These are phyloP conservation scores for Hymenoscyphus salicellus DNA, from an alignment of 2,329 filamentous ascomycete genomes.

Conservation along the genomic window DNA sequence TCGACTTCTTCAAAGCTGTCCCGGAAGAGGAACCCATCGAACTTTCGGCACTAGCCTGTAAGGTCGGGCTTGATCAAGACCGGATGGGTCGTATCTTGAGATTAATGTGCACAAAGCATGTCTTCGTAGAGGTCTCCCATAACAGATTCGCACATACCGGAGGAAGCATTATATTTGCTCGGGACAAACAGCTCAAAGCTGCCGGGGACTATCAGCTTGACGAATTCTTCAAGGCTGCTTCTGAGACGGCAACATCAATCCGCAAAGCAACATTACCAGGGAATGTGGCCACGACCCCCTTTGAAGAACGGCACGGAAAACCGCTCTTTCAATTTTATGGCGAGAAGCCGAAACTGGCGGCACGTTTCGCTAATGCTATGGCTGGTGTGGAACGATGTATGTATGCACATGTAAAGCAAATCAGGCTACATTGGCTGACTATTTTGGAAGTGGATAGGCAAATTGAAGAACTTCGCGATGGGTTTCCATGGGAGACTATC, in stretches of 20 bases:
- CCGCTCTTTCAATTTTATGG: conserved; percentile 34
- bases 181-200: conserved; percentile 21
- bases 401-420: background rate
- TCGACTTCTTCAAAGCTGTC: conserved; percentile 20
- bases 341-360: conserved; percentile 28
- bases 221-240: conserved; percentile 33
- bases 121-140: conserved; percentile 24
- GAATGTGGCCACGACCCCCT: background rate
- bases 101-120: conserved; percentile 27
- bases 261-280: conserved; percentile 15
- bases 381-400: conserved; percentile 28
- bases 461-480: conserved; percentile 26
- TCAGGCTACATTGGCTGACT: too few species aligned
- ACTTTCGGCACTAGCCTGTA: conserved; percentile 21
- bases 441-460: conserved; percentile 22
- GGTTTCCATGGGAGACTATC: conserved; percentile 33
- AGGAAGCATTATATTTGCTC: conserved; percentile 16
- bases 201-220: conserved; percentile 28
- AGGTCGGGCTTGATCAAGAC: conserved; percentile 28
- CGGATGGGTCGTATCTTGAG: conserved; percentile 25
- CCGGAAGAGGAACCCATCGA: conserved; percentile 14
- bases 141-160: background rate
- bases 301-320: conserved; percentile 18
- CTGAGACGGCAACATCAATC: conserved; percentile 19
- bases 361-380: conserved; percentile 36